Evolutionary conservation across 2,329 filamentous ascomycete species (phyloP).

Genomic region (Bimuria novae-zelandiae): DNA sequence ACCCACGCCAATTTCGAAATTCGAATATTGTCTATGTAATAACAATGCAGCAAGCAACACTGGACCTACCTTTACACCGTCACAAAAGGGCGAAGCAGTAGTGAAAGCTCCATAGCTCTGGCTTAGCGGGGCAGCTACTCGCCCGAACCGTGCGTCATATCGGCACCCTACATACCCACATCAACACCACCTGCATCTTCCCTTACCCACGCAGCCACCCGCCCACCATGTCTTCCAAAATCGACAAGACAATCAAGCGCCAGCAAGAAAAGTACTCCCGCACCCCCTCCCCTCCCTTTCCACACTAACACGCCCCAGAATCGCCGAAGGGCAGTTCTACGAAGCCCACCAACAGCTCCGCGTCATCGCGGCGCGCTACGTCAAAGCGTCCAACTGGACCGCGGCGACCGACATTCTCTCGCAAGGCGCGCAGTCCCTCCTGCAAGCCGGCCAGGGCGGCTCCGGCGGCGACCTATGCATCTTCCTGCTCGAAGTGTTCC

Average conservation of each 20-base stretch:
- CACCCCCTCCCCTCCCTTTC: neutral
- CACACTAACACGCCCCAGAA: slow-evolving; percentile 57
- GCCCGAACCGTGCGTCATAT: slow-evolving; percentile 5
- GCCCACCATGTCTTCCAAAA: slow-evolving; percentile 52
- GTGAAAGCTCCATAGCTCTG: neutral
- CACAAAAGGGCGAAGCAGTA: neutral
- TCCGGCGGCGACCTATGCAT: slow-evolving; percentile 89
- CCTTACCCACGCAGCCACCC: neutral
- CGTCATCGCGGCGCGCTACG: slow-evolving; percentile 90
- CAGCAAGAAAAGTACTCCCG: slow-evolving; percentile 74
- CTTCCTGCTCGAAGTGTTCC: slow-evolving; percentile 88
- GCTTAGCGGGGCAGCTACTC: neutral
- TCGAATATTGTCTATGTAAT: too few species aligned
- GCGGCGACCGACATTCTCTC: slow-evolving; percentile 86
- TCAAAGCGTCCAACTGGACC: slow-evolving; percentile 82
- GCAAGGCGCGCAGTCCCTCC: slow-evolving; percentile 80
- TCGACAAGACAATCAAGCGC: slow-evolving; percentile 72
- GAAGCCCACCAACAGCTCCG: slow-evolving; percentile 98
- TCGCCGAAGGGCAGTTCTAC: slow-evolving; percentile 90
- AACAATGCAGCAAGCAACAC: neutral
- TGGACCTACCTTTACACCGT: neutral
- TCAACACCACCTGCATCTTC: neutral
- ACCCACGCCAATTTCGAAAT: too few species aligned
- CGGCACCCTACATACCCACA: neutral
- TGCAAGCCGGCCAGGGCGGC: slow-evolving; percentile 91